Conservation (phyloP, 768 basidiomycete genomes). For the Boletus edulis region DNA sequence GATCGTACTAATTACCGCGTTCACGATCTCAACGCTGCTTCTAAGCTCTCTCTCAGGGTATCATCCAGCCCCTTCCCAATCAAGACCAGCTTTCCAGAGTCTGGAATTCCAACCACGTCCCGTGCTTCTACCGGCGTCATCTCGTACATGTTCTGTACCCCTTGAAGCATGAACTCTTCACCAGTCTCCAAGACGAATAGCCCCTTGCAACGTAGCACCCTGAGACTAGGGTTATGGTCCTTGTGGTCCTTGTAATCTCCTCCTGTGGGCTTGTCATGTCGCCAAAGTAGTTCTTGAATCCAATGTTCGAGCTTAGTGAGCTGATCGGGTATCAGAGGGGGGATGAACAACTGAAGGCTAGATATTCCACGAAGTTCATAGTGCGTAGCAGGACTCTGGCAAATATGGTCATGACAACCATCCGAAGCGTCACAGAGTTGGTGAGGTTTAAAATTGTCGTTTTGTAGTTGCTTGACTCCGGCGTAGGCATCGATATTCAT, state of each 20-base stretch:
- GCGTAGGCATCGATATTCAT: constrained; percentile 82
- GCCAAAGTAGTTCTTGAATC: constrained; percentile 85
- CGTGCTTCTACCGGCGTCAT: constrained; percentile 46
- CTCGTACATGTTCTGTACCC: constrained; percentile 90
- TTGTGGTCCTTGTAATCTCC: constrained; percentile 11
- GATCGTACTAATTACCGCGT: background rate
- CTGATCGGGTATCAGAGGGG: constrained; percentile 48
- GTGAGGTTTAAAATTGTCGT: constrained; percentile 25
- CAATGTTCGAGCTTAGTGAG: constrained; percentile 67
- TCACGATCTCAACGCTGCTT: constrained; percentile 21
- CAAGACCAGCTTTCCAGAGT: constrained; percentile 78
- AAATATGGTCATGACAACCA: constrained; percentile 31
- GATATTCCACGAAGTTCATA: constrained; percentile 83
- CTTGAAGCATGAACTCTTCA: constrained; percentile 76
- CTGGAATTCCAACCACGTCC: constrained; percentile 47
- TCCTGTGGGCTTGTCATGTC: constrained; percentile 50
- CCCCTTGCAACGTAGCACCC: constrained; percentile 88
- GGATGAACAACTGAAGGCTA: constrained; percentile 69
- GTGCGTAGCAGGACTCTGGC: constrained; percentile 42
- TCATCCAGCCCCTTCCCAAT: constrained; percentile 80
- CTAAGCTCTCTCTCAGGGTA: constrained; percentile 52
- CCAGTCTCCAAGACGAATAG: constrained; percentile 58
- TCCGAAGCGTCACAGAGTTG: constrained; percentile 32
- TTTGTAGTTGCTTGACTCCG: constrained; percentile 36
- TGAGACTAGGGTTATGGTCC: constrained; percentile 32